A percentile compares a stretch with the other conserved stretches of the same genome.
phyloP scores from a whole-genome alignment of 768 basidiomycete species.

The Mycena amicta region DNA sequence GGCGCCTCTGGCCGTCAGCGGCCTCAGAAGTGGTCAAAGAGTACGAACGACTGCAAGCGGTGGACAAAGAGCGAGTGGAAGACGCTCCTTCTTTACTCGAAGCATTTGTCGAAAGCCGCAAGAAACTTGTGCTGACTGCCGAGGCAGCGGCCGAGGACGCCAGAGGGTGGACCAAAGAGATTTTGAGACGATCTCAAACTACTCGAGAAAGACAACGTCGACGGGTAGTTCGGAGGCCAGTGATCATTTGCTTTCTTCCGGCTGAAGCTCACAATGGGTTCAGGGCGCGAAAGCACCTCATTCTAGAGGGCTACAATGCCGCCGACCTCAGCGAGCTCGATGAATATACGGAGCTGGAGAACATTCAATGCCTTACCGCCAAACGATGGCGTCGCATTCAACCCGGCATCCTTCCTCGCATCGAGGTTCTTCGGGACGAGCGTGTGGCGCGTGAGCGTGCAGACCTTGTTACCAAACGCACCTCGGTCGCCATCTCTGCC shows the following conservation, averaged over 20 bases:
- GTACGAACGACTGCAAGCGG: conserved; percentile 9
- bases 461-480: background rate
- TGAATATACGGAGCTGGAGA: background rate
- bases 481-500: background rate
- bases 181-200: background rate
- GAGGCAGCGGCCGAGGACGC: conserved; percentile 1
- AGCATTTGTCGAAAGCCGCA: conserved; percentile 9
- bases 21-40: conserved; percentile 5
- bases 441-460: conserved; percentile 8
- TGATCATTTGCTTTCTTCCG: background rate
- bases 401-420: conserved; percentile 9
- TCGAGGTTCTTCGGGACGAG: background rate
- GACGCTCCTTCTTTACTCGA: background rate
- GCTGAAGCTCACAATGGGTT: background rate
- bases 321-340: background rate
- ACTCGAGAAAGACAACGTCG: background rate
- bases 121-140: background rate
- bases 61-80: background rate
- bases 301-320: conserved; percentile 11
- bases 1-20: conserved; percentile 15
- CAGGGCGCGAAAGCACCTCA: conserved; percentile 13
- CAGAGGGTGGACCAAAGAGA: background rate
- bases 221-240: conserved; percentile 3
- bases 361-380: conserved; percentile 12
- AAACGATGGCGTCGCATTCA: conserved; percentile 16